phyloP scores from a whole-genome alignment of 176 grass and related monocot species.

The Cenchrus purpureus region DNA sequence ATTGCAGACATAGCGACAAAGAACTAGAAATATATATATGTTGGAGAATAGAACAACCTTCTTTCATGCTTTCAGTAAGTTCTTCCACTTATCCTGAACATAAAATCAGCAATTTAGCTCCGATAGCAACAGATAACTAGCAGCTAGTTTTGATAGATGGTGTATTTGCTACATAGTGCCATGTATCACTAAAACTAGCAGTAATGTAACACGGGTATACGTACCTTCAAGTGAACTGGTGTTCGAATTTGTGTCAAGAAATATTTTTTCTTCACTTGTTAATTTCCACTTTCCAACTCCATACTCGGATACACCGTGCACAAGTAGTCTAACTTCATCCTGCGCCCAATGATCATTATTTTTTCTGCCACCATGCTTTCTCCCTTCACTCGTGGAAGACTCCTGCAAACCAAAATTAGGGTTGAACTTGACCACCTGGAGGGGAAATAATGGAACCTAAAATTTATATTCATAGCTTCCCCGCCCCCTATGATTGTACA shows the following conservation, averaged over 20 bases:
- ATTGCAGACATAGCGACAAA: not conserved
- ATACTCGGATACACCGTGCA: not conserved
- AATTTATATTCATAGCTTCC: too few species aligned
- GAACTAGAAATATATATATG: not conserved
- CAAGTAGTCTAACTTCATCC: not conserved
- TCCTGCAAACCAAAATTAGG: not conserved
- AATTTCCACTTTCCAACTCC: not conserved
- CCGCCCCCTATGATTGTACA: too few species aligned
- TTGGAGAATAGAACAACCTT: constrained; percentile 3
- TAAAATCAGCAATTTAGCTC: not conserved
- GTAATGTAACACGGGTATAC: not conserved
- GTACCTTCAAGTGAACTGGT: not conserved
- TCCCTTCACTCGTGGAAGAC: not conserved
- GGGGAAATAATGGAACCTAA: not conserved
- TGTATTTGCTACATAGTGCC: constrained; percentile 4
- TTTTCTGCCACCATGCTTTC: not conserved
- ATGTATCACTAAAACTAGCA: not conserved
- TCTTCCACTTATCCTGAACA: constrained; percentile 26
- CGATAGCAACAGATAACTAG: not conserved
- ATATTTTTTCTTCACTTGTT: not conserved
- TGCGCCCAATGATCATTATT: constrained; percentile 7
- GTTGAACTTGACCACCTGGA: not conserved
- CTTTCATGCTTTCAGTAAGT: not conserved
- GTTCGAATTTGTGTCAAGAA: not conserved
- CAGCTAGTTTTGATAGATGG: not conserved